These are phyloP conservation scores for Taiozyma onychis DNA, from an alignment of 1,139 yeast species.

Conservation along the genomic window DNA sequence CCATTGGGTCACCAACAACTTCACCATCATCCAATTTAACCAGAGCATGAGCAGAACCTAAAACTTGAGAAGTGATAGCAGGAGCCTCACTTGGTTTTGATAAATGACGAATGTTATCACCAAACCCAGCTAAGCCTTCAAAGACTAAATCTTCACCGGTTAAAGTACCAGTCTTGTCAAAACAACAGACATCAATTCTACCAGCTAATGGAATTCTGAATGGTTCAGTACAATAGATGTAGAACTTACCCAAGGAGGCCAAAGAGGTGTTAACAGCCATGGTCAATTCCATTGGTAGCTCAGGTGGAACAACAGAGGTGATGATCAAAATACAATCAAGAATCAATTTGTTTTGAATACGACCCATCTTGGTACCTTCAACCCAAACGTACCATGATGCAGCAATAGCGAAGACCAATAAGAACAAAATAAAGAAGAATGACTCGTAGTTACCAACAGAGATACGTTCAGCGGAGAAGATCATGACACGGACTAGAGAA, in stretches of 20 bases:
- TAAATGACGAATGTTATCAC: conserved; percentile 47
- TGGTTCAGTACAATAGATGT: conserved; percentile 96
- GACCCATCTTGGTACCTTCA: conserved; percentile 93
- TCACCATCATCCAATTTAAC: conserved; percentile 95
- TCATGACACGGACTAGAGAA: conserved; percentile 95
- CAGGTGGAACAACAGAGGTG: conserved; percentile 99
- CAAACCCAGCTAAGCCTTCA: conserved; percentile 92
- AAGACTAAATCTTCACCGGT: conserved; percentile 96
- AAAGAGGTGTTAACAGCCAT: conserved; percentile 95
- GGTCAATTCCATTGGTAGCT: conserved; percentile 97
- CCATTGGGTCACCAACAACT: conserved; percentile 99
- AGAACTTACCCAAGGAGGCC: conserved; percentile 79
- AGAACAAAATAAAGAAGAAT: conserved; percentile 81
- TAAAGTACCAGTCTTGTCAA: conserved; percentile 96
- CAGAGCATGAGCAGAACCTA: conserved; percentile 95
- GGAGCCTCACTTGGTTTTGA: conserved; percentile 57
- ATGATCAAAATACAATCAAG: conserved; percentile 93
- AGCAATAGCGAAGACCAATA: conserved; percentile 85
- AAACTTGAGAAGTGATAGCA: conserved; percentile 58
- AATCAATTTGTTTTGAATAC: conserved; percentile 88
- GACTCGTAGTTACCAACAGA: conserved; percentile 97
- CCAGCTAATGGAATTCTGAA: conserved; percentile 98
- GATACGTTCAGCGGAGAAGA: conserved; percentile 92
- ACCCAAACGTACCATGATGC: conserved; percentile 99
- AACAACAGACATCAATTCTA: conserved; percentile 96